phyloP scores from a whole-genome alignment of 805 yeast species.

The Cyberlindnera petersonii region DNA sequence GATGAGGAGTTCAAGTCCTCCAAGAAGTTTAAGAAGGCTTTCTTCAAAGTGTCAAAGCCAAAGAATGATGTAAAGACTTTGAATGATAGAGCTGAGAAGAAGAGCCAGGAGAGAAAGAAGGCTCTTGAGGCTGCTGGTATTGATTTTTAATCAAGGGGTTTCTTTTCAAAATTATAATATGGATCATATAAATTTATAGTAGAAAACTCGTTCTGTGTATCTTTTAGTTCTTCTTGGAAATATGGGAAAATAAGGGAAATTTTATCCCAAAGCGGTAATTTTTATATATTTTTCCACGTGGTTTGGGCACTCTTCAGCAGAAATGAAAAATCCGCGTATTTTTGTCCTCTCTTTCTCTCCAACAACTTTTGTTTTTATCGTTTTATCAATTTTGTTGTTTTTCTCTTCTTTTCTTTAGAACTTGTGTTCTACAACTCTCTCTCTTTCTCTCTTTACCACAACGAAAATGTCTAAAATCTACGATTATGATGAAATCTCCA shows the following conservation, averaged over 20 bases:
- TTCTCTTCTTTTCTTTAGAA: too few relatives aligned
- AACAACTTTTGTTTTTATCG: too few relatives aligned
- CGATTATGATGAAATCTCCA: slow-evolving; percentile 63
- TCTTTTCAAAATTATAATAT: too few relatives aligned
- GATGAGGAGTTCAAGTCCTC: slow-evolving; percentile 42
- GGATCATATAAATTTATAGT: too few relatives aligned
- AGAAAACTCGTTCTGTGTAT: too few relatives aligned
- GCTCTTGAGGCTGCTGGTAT: slow-evolving; percentile 35
- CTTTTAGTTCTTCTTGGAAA: too few relatives aligned
- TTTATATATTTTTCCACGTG: neutral
- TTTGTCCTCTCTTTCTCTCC: neutral
- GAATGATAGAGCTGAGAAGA: slow-evolving; percentile 30
- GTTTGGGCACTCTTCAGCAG: neutral
- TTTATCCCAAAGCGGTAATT: slow-evolving; percentile 2
- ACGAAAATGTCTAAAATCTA: slow-evolving; percentile 43
- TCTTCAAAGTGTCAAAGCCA: slow-evolving; percentile 29
- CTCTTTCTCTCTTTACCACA: neutral
- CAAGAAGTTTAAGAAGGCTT: slow-evolving; percentile 33
- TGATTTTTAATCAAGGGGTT: slow-evolving; percentile 33
- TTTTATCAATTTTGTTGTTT: too few relatives aligned
- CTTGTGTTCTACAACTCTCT: neutral
- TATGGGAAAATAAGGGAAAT: neutral
- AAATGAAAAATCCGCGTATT: neutral
- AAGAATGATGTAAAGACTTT: slow-evolving; percentile 31
- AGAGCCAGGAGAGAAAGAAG: slow-evolving; percentile 31